phyloP scores from a whole-genome alignment of 2,329 filamentous ascomycete genomes.

The Monilinia polystroma region DNA sequence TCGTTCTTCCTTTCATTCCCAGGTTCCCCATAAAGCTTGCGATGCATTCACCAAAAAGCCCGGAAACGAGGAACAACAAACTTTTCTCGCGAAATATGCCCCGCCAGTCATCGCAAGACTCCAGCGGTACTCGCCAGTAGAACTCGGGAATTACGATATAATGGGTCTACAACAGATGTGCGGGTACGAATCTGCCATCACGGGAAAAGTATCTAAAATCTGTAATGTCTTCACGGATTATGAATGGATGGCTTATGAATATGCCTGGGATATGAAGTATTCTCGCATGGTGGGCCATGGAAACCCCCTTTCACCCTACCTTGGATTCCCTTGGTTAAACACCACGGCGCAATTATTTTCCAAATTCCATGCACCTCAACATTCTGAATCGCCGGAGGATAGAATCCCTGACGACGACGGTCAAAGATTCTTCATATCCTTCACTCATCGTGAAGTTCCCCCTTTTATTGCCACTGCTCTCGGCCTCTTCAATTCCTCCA shows the following conservation, averaged over 20 bases:
- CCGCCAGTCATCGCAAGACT: constrained; percentile 57
- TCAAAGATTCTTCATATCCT: constrained; percentile 65
- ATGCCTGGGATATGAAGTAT: constrained; percentile 62
- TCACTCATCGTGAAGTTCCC: constrained; percentile 64
- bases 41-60: constrained; percentile 50
- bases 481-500: constrained; percentile 68
- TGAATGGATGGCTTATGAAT: constrained; percentile 67
- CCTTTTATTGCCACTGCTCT: constrained; percentile 66
- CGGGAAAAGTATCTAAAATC: constrained; percentile 58
- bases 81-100: constrained; percentile 55
- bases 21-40: constrained; percentile 54
- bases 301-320: constrained; percentile 53
- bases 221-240: constrained; percentile 60
- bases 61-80: constrained; percentile 31
- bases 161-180: constrained; percentile 66
- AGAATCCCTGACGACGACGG: constrained; percentile 35
- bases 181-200: constrained; percentile 48
- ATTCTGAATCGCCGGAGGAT: background rate
- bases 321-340: constrained; percentile 61
- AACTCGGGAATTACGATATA: constrained; percentile 62
- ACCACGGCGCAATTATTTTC: constrained; percentile 53
- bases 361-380: constrained; percentile 35
- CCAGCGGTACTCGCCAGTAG: constrained; percentile 55
- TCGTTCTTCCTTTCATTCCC: constrained; percentile 46
- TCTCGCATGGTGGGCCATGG: constrained; percentile 67